These are phyloP conservation scores for Talaromyces sp. DNA, from an alignment of 2,329 filamentous ascomycete genomes.

Conservation along the genomic window DNA sequence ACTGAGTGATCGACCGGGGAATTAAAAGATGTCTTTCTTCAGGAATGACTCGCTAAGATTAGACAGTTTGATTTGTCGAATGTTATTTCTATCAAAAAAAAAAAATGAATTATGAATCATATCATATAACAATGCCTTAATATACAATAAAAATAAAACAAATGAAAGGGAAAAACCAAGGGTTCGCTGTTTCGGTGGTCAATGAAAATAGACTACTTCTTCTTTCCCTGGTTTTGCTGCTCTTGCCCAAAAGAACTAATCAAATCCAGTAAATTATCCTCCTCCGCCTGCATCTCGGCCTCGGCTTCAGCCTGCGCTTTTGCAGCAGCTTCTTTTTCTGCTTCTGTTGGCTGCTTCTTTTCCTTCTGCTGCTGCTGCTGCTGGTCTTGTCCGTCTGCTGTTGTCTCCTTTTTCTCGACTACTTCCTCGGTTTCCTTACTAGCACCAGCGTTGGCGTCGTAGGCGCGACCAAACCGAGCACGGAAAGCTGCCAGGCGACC, in stretches of 20 bases:
- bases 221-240: slow-evolving; percentile 31
- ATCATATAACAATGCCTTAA: background rate
- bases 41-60: no score
- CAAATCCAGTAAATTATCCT: slow-evolving; percentile 55
- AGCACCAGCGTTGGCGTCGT: slow-evolving; percentile 57
- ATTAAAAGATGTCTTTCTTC: background rate
- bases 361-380: slow-evolving; percentile 13
- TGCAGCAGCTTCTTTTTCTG: slow-evolving; percentile 37
- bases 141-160: background rate
- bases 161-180: background rate
- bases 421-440: slow-evolving; percentile 14
- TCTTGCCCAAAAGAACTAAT: slow-evolving; percentile 49
- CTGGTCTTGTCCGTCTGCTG: slow-evolving; percentile 14
- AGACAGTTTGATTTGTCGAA: background rate
- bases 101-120: background rate
- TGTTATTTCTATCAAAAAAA: background rate
- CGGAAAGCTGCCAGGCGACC: slow-evolving; percentile 84
- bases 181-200: no score
- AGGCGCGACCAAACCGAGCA: slow-evolving; percentile 74
- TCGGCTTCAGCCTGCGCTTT: slow-evolving; percentile 42
- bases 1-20: no score
- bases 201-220: slow-evolving; percentile 13
- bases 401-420: slow-evolving; percentile 13
- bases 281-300: slow-evolving; percentile 42
- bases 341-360: slow-evolving; percentile 18